Conservation (phyloP, 2,329 filamentous ascomycete genomes). For the Ophiostoma ulmi region DNA sequence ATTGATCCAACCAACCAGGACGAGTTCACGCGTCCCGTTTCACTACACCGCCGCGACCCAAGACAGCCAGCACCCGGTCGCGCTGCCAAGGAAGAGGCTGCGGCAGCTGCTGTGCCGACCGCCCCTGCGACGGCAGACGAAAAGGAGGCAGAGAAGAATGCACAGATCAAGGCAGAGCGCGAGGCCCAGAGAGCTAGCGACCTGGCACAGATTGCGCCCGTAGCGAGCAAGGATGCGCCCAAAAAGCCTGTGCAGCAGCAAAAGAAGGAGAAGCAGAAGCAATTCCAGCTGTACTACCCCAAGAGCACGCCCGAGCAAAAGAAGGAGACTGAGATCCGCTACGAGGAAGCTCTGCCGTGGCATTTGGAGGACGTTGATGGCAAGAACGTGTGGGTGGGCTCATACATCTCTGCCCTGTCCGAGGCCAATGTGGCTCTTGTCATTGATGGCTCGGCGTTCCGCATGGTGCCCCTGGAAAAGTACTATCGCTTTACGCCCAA, state of each 20-base stretch:
- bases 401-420: conserved; percentile 83
- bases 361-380: conserved; percentile 94
- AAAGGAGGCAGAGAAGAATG: conserved; percentile 58
- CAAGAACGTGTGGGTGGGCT: conserved; percentile 89
- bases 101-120: conserved; percentile 31
- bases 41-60: conserved; percentile 83
- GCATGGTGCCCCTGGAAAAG: conserved; percentile 88
- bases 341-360: conserved; percentile 95
- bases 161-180: conserved; percentile 69
- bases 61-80: conserved; percentile 61
- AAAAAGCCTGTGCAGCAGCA: conserved; percentile 37
- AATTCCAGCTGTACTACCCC: conserved; percentile 77
- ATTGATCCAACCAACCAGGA: conserved; percentile 66
- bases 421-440: conserved; percentile 77
- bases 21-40: conserved; percentile 82
- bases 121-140: conserved; percentile 44
- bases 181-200: conserved; percentile 83
- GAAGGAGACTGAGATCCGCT: conserved; percentile 68
- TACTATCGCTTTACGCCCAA: conserved; percentile 87
- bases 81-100: conserved; percentile 50
- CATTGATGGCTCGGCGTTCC: conserved; percentile 64
- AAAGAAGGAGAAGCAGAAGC: conserved; percentile 59
- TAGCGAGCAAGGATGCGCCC: conserved; percentile 56
- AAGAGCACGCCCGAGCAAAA: conserved; percentile 74
- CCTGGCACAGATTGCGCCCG: conserved; percentile 87